Percentiles rank a stretch among this genome's conserved stretches.
phyloP scores from a whole-genome alignment of 1,139 yeast species.

The Protomyces inundatus region DNA sequence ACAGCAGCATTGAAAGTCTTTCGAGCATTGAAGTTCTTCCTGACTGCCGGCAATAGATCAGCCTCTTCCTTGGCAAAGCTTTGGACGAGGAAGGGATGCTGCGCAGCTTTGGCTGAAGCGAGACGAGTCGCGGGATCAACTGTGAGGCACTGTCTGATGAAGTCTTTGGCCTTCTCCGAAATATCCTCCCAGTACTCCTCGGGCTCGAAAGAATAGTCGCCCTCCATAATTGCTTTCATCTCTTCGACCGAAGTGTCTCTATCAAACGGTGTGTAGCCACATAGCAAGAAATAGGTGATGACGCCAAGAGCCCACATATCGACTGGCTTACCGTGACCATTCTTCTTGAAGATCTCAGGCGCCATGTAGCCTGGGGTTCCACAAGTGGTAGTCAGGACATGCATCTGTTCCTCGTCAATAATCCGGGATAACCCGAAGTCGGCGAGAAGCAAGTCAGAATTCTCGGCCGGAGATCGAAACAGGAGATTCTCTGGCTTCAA shows the following conservation, averaged over 20 bases:
- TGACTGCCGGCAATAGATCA: constrained; percentile 40
- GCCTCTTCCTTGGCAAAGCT: constrained; percentile 30
- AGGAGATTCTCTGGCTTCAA: constrained; percentile 88
- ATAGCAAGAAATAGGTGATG: constrained; percentile 60
- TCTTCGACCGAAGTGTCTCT: constrained; percentile 70
- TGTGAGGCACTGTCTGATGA: constrained; percentile 53
- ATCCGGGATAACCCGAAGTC: constrained; percentile 65
- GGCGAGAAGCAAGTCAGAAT: constrained; percentile 56
- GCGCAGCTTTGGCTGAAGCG: constrained; percentile 46
- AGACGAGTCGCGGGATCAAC: constrained; percentile 48
- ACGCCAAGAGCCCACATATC: constrained; percentile 81
- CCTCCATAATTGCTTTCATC: constrained; percentile 52
- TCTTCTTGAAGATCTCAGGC: constrained; percentile 54
- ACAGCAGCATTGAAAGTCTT: constrained; percentile 24
- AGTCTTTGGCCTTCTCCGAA: constrained; percentile 53
- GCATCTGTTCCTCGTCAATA: constrained; percentile 43
- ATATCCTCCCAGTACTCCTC: constrained; percentile 55
- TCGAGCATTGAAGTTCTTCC: constrained; percentile 36
- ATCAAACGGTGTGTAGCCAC: constrained; percentile 77
- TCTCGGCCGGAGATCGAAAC: constrained; percentile 44
- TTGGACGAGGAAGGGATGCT: constrained; percentile 47
- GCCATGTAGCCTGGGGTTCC: constrained; percentile 77
- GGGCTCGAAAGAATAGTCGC: constrained; percentile 59
- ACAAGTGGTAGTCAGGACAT: constrained; percentile 46
- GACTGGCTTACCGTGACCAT: constrained; percentile 53